Conservation (phyloP, 768 basidiomycete genomes). For the Tulasnella sp. region DNA sequence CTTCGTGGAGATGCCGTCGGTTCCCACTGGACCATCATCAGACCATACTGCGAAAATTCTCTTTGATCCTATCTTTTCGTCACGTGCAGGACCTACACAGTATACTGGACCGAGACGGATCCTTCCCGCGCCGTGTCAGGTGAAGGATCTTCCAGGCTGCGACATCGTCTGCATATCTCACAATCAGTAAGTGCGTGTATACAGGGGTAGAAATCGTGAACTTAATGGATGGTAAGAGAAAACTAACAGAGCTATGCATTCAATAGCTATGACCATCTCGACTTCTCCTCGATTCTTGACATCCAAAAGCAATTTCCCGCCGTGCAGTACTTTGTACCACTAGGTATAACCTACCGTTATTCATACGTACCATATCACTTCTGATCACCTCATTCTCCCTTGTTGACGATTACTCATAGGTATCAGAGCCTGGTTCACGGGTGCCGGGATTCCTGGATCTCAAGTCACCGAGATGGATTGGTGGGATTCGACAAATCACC, state of each 20-base stretch:
- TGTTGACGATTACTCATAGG: conserved; percentile 21
- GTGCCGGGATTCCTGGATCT: conserved; percentile 27
- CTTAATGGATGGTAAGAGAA: not conserved
- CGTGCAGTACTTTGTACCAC: conserved; percentile 31
- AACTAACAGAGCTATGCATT: not conserved
- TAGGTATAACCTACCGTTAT: conserved; percentile 24
- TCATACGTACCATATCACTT: conserved; percentile 25
- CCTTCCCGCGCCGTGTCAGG: no score
- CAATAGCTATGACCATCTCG: conserved; percentile 36
- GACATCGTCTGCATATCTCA: conserved; percentile 35
- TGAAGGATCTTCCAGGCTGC: conserved; percentile 30
- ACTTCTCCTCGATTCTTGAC: conserved; percentile 28
- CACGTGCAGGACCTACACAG: no score
- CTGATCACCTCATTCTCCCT: no score
- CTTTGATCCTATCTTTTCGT: no score
- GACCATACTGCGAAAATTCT: no score
- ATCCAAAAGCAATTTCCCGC: conserved; percentile 22
- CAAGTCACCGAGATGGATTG: conserved; percentile 34
- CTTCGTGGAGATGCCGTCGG: no score
- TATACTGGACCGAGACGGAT: no score
- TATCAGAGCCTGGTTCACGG: conserved; percentile 26
- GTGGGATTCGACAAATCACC: conserved; percentile 27
- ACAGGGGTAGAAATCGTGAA: no score
- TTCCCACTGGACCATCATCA: no score
- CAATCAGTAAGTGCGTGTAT: conserved; percentile 32